Conservation (phyloP, 2,329 filamentous ascomycete genomes). For the Fusarium algeriense region DNA sequence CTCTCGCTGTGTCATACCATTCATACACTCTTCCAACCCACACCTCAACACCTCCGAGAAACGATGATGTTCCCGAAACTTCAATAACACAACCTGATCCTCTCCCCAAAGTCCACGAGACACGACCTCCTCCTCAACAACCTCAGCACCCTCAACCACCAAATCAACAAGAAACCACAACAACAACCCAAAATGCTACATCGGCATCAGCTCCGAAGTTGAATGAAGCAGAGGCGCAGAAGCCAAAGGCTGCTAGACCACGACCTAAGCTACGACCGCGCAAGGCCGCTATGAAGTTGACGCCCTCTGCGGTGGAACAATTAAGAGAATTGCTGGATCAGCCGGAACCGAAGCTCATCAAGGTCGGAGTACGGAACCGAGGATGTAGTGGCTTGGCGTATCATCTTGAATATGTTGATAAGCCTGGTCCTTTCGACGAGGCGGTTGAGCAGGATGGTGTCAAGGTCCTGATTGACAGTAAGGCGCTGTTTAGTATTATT, state of each 20-base stretch:
- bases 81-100: slow-evolving; percentile 60
- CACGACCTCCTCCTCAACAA: slow-evolving; percentile 56
- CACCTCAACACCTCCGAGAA: slow-evolving; percentile 56
- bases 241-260: slow-evolving; percentile 63
- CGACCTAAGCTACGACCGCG: slow-evolving; percentile 67
- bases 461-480: slow-evolving; percentile 95
- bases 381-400: slow-evolving; percentile 96
- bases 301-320: slow-evolving; percentile 82
- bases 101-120: slow-evolving; percentile 66
- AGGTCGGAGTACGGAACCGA: slow-evolving; percentile 92
- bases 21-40: slow-evolving; percentile 63
- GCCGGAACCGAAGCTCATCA: slow-evolving; percentile 91
- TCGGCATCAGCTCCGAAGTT: slow-evolving; percentile 51
- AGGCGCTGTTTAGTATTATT: slow-evolving; percentile 97
- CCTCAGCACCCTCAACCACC: slow-evolving; percentile 38
- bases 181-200: slow-evolving; percentile 35
- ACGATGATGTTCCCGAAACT: slow-evolving; percentile 60
- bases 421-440: slow-evolving; percentile 89
- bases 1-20: slow-evolving; percentile 59
- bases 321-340: slow-evolving; percentile 82
- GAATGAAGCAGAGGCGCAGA: slow-evolving; percentile 75
- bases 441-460: slow-evolving; percentile 95
- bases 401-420: slow-evolving; percentile 94
- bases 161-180: slow-evolving; percentile 26
- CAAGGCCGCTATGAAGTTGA: slow-evolving; percentile 92